Evolutionary conservation across 129 eudicot genomes (phyloP).

Genomic region (Ambrosia artemisiifolia): DNA sequence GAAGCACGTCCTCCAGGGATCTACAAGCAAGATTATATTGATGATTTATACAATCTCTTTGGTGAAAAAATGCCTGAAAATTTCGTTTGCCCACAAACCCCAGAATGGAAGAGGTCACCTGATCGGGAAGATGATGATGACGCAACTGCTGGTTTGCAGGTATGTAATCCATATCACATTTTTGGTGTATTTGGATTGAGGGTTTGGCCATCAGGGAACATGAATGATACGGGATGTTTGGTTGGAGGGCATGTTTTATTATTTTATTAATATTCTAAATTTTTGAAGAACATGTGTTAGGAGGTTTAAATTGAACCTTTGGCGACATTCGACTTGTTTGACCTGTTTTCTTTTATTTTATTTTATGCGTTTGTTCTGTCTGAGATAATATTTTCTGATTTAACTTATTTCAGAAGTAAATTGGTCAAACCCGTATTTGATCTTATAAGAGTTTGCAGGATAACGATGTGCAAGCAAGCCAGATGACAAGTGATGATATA

Average conservation of each 20-base stretch:
- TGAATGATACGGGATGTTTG: neutral
- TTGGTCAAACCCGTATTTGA: neutral
- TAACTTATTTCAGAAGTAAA: neutral
- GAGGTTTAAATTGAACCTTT: neutral
- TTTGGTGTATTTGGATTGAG: neutral
- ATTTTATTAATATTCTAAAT: neutral
- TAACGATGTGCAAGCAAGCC: conserved; percentile 14
- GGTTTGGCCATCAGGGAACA: neutral
- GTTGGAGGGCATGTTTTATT: neutral
- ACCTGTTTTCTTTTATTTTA: neutral
- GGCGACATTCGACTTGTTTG: neutral
- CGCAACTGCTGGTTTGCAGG: conserved; percentile 39
- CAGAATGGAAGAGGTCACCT: conserved; percentile 68
- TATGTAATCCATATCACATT: conserved; percentile 17
- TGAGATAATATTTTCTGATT: neutral
- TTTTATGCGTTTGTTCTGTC: neutral
- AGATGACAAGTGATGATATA: conserved; percentile 58
- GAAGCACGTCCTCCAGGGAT: conserved; percentile 65
- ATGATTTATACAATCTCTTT: conserved; percentile 46
- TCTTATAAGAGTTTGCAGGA: conserved; percentile 37
- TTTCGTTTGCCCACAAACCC: conserved; percentile 63
- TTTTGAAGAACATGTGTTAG: neutral
- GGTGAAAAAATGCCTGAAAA: conserved; percentile 47
- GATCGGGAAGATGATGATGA: conserved; percentile 58
- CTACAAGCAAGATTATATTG: conserved; percentile 60